Base-by-base conservation (phyloP, 2,329 filamentous ascomycete species). In the Bipolaris cookei region DNA sequence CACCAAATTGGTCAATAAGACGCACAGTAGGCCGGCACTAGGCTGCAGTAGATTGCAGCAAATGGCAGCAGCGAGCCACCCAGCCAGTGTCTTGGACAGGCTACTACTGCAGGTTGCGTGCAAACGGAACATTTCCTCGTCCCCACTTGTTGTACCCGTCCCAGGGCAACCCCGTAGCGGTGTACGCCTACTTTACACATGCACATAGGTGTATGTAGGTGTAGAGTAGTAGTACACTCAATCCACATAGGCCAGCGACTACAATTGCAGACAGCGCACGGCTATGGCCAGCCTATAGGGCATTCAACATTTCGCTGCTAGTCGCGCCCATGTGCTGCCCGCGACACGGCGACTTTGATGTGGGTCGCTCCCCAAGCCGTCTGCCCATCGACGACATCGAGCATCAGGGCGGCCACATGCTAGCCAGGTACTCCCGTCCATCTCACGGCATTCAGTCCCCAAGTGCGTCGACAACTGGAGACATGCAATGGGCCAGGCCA, bases 101-200 rank as follows among this genome's bases (percentile, higher is more conserved):
- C 56, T 44, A 55, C 70, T 72, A 72, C 67, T 74, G 71, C 70
- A 73, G 65, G 65, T 60, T 65, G 64, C 63, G 63, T 63, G 63
- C 56, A 51, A 54, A 52, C 60, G 58, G 52, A 53, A 44, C 54
- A 58, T 59, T 56, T 59, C 55, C 51, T 58, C 25, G 63, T 67
- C 61, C 56, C 69, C 68, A 70, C 70, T 63, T 38, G 51, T 51
- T 63, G 62, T 61, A 55, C 63, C 59, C 63, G 66, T 69, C 63
- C 69, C 69, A 69, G 67, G 61, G 58, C 43, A 59, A 32, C 53
- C 47, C 56, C 49, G 45, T 52, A 61, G 70, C 70, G 70, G 70
- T 73, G 70, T 73, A 28, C 25, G 25, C 25, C 25, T 28, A 28
- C 25, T 28, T 10, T 28, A 28, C 8, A 28, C 25, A 10, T 28